phyloP scores from a whole-genome alignment of 202 grass and related monocot species.

The Elaeis oleifera region DNA sequence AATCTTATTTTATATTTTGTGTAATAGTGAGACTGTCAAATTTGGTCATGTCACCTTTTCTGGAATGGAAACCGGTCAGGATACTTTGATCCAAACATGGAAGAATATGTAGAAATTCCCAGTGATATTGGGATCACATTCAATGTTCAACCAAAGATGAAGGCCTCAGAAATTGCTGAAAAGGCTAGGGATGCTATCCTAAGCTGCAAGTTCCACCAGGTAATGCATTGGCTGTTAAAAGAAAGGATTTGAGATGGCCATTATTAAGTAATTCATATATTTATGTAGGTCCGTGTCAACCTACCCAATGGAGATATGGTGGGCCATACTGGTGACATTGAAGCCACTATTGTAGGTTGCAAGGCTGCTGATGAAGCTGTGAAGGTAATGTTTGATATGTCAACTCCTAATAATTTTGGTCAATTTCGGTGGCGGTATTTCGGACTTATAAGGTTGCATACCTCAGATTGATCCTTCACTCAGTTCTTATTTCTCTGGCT shows the following conservation, averaged over 20 bases:
- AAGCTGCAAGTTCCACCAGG: conserved; percentile 44
- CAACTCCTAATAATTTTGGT: too few relatives aligned
- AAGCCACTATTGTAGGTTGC: conserved; percentile 61
- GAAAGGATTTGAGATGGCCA: too few relatives aligned
- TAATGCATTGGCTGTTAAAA: neutral
- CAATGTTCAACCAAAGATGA: conserved; percentile 55
- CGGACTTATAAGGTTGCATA: too few relatives aligned
- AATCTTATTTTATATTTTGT: neutral
- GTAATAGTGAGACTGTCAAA: conserved; percentile 43
- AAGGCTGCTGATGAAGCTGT: conserved; percentile 62
- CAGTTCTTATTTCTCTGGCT: too few relatives aligned
- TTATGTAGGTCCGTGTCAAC: conserved; percentile 52
- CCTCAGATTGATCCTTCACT: too few relatives aligned
- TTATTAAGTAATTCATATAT: too few relatives aligned
- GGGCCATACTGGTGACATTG: conserved; percentile 56
- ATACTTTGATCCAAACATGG: conserved; percentile 41
- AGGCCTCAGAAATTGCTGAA: conserved; percentile 46
- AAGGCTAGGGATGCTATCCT: conserved; percentile 47
- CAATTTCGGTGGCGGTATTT: too few relatives aligned
- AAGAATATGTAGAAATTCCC: conserved; percentile 49
- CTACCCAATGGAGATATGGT: conserved; percentile 69
- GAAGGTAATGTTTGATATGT: conserved; percentile 27
- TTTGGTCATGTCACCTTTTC: conserved; percentile 67
- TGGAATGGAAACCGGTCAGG: conserved; percentile 64
- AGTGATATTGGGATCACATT: conserved; percentile 47